Evolutionary conservation across 2,329 filamentous ascomycete genomes (phyloP), one percentile per base, ranked within the genome.

Genomic region (Lanzia echinophila): DNA sequence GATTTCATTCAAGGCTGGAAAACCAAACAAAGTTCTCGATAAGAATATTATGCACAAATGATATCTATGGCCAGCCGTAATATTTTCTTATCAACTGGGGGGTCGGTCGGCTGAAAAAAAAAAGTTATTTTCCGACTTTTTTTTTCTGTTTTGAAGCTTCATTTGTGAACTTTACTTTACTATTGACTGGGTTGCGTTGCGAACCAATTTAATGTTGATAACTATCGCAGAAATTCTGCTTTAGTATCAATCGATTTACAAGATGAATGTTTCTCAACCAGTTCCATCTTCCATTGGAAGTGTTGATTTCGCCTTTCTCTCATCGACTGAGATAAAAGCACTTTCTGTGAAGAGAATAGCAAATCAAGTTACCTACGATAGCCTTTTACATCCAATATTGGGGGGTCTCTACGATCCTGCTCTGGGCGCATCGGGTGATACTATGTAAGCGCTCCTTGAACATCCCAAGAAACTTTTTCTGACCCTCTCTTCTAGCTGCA

Each of bases 341-440:
- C 83, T 97, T 64, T 99, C 94, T 8, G 94, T 96, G 62, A 94
- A 94, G 76, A 84, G 85, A 71, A 95, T 99, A 64, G 87, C 95
- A 67, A 95, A 95, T 74, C 86, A 90, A 49, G 88, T 82, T 62
- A 96, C 94, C n/a, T 94, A 97, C 70, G 94, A 97, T 72, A 90
- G 83, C 55, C 82, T 96, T 54, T 79, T 95, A 61, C 91, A 96
- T 65, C 91, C 92, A 7, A 81, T 95, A 10, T 88, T 90, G 13
- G 90, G 90, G 56, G 94, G 94, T 69, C 79, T 99, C 8, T 96
- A 99, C 68, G 94, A 96, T 71, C 82, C 88, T 53, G 91, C 92
- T 45, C 78, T 99, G 57, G 94, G 94, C 31, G 89, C 92, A 50
- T 96, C 90, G 79, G 84, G 87, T 46, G 90, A 96, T 67, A 82